Percentiles rank a stretch among this genome's conserved stretches.
These are phyloP conservation scores for Kondoa malvinella DNA, from an alignment of 768 basidiomycete genomes.

Conservation along the genomic window DNA sequence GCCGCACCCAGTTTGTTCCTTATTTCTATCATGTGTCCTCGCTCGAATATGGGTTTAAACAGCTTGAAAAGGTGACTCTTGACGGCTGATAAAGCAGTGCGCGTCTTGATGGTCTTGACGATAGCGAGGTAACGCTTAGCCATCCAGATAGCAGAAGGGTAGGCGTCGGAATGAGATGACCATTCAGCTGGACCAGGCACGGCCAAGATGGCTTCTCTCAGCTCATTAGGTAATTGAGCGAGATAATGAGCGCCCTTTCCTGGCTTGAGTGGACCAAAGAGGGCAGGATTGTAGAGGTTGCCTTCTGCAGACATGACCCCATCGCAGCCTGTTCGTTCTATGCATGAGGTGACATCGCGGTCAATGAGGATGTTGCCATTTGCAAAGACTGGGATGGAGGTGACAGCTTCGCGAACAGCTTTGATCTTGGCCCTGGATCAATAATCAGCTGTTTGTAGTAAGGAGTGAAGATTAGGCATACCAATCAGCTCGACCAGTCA, in stretches of 20 bases:
- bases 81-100: conserved; percentile 54
- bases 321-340: conserved; percentile 70
- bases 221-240: conserved; percentile 15
- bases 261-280: conserved; percentile 37
- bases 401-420: conserved; percentile 75
- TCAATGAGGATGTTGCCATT: conserved; percentile 88
- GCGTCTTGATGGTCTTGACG: conserved; percentile 51
- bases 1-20: conserved; percentile 47
- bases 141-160: conserved; percentile 34
- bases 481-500: conserved; percentile 27
- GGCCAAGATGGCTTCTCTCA: conserved; percentile 14
- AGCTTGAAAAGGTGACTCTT: conserved; percentile 91
- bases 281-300: conserved; percentile 74
- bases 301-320: conserved; percentile 88
- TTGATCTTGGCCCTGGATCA: conserved; percentile 80
- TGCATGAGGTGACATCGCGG: conserved; percentile 60
- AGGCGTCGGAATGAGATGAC: conserved; percentile 6
- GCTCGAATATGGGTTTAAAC: conserved; percentile 54
- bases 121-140: conserved; percentile 77
- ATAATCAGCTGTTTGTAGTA: conserved; percentile 29
- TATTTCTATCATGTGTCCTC: conserved; percentile 45
- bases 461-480: neutral
- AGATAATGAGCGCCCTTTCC: conserved; percentile 15
- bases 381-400: conserved; percentile 69
- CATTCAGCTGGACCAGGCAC: conserved; percentile 9